These are phyloP conservation scores for Parmales sp. DNA, from an alignment of 108 stramenopile genomes.

Conservation along the genomic window DNA sequence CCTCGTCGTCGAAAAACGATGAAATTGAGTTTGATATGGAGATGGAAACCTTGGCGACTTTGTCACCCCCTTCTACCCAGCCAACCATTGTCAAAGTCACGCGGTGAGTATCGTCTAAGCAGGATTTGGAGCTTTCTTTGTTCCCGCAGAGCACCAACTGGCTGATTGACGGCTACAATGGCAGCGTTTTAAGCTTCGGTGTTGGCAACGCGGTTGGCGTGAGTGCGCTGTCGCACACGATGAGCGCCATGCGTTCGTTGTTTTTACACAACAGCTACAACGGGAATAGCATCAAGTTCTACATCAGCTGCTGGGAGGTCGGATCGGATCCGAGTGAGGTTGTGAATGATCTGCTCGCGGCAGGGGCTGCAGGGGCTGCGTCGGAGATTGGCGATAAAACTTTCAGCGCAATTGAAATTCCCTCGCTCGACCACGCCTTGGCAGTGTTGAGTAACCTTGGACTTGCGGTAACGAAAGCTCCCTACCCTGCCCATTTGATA, in stretches of 20 bases:
- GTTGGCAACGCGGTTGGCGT: background rate
- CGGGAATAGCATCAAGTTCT: background rate
- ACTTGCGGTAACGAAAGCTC: background rate
- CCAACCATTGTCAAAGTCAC: background rate
- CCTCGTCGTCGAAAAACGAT: too few relatives aligned
- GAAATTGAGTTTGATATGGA: too few relatives aligned
- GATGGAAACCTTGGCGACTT: too few relatives aligned
- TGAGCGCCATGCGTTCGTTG: background rate
- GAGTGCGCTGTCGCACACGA: background rate
- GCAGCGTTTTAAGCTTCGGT: background rate
- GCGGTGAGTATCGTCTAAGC: background rate
- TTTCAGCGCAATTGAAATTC: background rate
- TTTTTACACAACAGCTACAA: too few relatives aligned
- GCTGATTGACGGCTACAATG: background rate
- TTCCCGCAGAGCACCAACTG: background rate
- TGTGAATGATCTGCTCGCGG: background rate
- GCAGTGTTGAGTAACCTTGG: background rate
- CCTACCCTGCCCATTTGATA: background rate
- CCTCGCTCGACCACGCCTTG: background rate
- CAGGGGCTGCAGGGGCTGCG: background rate
- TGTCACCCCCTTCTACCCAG: too few relatives aligned
- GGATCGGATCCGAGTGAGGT: background rate
- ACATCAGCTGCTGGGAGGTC: background rate
- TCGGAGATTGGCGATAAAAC: background rate
- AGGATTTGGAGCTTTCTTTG: background rate